Percentiles rank a stretch among this genome's conserved stretches.
phyloP scores from a whole-genome alignment of 805 yeast species.

The Barnettozyma pratensis region DNA sequence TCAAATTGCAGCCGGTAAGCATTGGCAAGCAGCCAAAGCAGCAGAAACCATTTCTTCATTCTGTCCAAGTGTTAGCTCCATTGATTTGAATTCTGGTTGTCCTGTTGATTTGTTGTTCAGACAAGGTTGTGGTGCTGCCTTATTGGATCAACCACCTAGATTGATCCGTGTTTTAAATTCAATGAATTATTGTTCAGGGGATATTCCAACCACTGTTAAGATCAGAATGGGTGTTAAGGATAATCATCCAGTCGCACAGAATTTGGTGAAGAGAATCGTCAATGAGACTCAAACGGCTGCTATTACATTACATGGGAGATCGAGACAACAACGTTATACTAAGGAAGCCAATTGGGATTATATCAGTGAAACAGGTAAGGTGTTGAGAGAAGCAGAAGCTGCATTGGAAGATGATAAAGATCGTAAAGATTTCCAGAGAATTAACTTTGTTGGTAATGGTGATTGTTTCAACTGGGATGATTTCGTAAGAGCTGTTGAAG shows the following conservation, averaged over 20 bases:
- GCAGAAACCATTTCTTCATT: slow-evolving; percentile 68
- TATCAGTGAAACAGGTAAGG: slow-evolving; percentile 64
- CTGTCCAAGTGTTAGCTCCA: slow-evolving; percentile 63
- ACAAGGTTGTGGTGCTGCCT: slow-evolving; percentile 94
- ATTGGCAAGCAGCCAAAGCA: slow-evolving; percentile 91
- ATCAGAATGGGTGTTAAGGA: slow-evolving; percentile 89
- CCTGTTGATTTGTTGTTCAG: slow-evolving; percentile 93
- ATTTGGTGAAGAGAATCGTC: slow-evolving; percentile 64
- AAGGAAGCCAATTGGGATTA: slow-evolving; percentile 92
- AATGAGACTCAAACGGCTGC: slow-evolving; percentile 82
- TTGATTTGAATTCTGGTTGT: slow-evolving; percentile 94
- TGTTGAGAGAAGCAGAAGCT: slow-evolving; percentile 53
- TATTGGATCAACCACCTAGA: slow-evolving; percentile 84
- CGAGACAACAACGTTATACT: slow-evolving; percentile 93
- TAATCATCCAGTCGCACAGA: slow-evolving; percentile 79
- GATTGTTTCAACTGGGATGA: slow-evolving; percentile 85
- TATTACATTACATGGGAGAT: slow-evolving; percentile 91
- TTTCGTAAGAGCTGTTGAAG: slow-evolving; percentile 68
- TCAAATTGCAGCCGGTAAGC: slow-evolving; percentile 87
- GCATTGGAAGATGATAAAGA: slow-evolving; percentile 60
- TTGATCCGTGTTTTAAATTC: slow-evolving; percentile 74
- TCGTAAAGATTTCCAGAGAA: slow-evolving; percentile 48
- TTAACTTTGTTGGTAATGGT: slow-evolving; percentile 92
- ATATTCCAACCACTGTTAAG: slow-evolving; percentile 86
- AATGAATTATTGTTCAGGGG: slow-evolving; percentile 87